phyloP scores from a whole-genome alignment of 2,329 filamentous ascomycete genomes.

The Plectosphaerella plurivora region DNA sequence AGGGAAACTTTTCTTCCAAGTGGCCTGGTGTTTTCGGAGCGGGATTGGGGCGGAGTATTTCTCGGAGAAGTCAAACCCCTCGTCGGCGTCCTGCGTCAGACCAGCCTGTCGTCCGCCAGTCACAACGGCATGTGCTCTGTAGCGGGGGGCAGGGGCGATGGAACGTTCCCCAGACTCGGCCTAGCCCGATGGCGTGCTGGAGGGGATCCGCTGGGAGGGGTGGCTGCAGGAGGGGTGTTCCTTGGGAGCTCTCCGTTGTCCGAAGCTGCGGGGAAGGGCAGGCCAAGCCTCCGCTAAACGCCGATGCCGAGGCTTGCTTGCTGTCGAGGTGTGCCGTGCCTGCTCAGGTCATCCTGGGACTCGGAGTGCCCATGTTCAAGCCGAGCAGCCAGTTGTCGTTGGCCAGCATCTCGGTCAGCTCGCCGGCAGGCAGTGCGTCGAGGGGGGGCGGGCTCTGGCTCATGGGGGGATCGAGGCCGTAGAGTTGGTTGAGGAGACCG shows the following conservation, averaged over 20 bases:
- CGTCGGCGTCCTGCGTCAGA: background rate
- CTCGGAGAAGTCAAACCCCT: background rate
- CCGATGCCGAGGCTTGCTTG: background rate
- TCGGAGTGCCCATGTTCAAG: background rate
- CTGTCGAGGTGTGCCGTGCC: background rate
- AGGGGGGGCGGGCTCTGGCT: background rate
- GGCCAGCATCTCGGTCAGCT: background rate
- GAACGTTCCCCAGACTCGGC: background rate
- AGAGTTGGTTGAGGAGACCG: background rate
- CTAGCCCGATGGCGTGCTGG: background rate
- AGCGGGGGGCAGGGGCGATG: no score
- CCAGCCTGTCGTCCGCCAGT: no score
- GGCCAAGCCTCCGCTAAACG: no score
- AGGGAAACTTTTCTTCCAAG: background rate
- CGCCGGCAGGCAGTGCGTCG: background rate
- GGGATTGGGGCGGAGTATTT: background rate
- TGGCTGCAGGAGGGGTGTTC: background rate
- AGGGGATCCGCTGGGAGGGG: background rate
- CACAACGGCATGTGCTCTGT: no score
- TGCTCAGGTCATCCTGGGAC: background rate
- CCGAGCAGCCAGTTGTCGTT: background rate
- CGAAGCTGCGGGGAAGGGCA: background rate
- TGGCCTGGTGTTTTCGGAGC: background rate
- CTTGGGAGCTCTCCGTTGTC: background rate
- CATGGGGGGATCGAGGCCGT: background rate